Base-by-base conservation (phyloP, 108 stramenopile species). In the Fragilariopsis cylindrus region DNA sequence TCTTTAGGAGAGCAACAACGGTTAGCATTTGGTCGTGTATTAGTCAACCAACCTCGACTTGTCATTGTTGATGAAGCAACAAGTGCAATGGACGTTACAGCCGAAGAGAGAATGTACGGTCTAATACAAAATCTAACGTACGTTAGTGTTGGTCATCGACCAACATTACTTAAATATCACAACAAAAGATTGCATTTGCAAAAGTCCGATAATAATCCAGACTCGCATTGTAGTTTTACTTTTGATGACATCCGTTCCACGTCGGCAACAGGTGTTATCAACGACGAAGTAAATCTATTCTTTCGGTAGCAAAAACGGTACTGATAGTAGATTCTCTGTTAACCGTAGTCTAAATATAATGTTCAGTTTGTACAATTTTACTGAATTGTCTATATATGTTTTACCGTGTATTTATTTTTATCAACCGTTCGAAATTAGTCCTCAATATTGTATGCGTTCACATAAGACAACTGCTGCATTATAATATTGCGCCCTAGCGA, bases 1-100 rank as follows among this genome's bases (percentile, higher is more conserved):
- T 91, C 90, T 0, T 71, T 96, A 48, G 96, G 96, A 54, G 96
- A 97, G 78, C 96, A 97, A 60, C 96, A 97, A 68, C 77, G 90
- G 11, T 66, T 97, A 9, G 92, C 95, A 9, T 97, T 97, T 70
- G 93, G 89, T 2, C 73, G 96, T 40, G 66, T 98, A 4, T 73
- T 96, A 16, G 89, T 95, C 43, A 91, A 90, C 72, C 81, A 81
- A 72, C 96, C 96, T 39, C 62, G 70, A 15, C 66, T 97, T 13
- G 93, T 91, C 11, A 87, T 98, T 50, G 70, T 96, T n/a, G 97
- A 98, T 60, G 95, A 95, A 76, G 55, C 70, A 15, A 71, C 70
- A 3, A 57, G 55, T 19, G 70, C 94, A 8, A 73, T 92, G 66
- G 94, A 93, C 75, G 81, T 90, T 40, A 65, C 49, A 15, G 78